Evolutionary conservation across 352 stramenopile species (phyloP).

Genomic region (Phytophthora litchii): DNA sequence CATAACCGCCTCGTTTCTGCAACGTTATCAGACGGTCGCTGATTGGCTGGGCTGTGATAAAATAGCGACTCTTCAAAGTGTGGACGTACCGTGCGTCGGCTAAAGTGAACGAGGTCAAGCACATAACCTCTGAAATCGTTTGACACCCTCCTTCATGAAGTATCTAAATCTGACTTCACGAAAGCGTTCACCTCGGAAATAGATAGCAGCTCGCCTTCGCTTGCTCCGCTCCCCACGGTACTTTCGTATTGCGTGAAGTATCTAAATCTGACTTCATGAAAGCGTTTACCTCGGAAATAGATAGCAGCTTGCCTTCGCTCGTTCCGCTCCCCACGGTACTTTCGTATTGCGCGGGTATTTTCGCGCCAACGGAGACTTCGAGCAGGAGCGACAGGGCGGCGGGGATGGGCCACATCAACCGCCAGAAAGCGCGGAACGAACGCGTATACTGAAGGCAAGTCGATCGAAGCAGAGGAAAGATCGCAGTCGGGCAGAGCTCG

Average conservation of each 20-base stretch:
- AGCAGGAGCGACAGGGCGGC: constrained; percentile 24
- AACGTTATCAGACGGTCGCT: constrained; percentile 26
- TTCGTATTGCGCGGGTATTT: constrained; percentile 6
- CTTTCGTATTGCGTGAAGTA: too few relatives aligned
- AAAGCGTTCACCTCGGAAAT: too few relatives aligned
- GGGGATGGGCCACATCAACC: constrained; percentile 23
- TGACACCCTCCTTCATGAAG: background rate
- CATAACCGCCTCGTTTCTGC: constrained; percentile 10
- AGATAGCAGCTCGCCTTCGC: too few relatives aligned
- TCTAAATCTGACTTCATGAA: too few relatives aligned
- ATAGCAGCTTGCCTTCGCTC: too few relatives aligned
- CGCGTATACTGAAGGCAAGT: constrained; percentile 25
- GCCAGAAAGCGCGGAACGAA: constrained; percentile 18
- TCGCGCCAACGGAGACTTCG: constrained; percentile 6
- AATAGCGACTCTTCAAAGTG: constrained; percentile 25
- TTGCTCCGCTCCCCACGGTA: too few relatives aligned
- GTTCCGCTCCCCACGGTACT: background rate
- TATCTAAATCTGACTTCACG: too few relatives aligned
- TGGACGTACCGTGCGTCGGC: background rate
- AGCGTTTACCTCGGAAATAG: too few relatives aligned
- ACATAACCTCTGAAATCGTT: background rate
- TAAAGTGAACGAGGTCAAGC: background rate
- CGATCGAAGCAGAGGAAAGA: constrained; percentile 18
- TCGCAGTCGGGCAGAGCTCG: background rate
- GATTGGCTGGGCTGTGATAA: constrained; percentile 39